These are phyloP conservation scores for Lactarius pseudohatsudake DNA, from an alignment of 768 basidiomycete genomes.

Conservation along the genomic window DNA sequence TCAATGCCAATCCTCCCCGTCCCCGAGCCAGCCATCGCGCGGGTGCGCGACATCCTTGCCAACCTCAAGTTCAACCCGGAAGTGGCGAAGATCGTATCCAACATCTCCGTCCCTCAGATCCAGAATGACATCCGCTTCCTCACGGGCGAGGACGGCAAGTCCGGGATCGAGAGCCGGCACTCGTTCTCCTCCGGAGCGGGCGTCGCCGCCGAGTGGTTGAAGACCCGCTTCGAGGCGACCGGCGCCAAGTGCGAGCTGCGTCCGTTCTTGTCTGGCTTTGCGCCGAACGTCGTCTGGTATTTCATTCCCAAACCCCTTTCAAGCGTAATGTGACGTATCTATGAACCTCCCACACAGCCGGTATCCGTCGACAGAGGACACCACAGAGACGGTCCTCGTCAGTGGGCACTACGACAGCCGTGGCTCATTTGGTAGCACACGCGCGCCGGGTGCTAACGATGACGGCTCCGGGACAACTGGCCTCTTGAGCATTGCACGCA, in stretches of 20 bases:
- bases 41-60: conserved; percentile 56
- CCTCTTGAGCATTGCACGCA: conserved; percentile 76
- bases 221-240: conserved; percentile 64
- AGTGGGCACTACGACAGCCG: conserved; percentile 91
- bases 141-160: conserved; percentile 77
- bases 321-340: background rate
- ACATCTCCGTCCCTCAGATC: conserved; percentile 66
- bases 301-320: background rate
- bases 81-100: conserved; percentile 65
- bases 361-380: conserved; percentile 54
- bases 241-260: conserved; percentile 73
- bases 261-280: conserved; percentile 67
- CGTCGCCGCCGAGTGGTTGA: conserved; percentile 73
- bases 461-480: conserved; percentile 66
- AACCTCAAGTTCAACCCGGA: conserved; percentile 66
- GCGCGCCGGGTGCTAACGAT: conserved; percentile 67
- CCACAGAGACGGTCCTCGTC: conserved; percentile 66
- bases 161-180: conserved; percentile 76
- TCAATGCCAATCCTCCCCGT: conserved; percentile 53
- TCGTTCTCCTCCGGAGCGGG: conserved; percentile 70
- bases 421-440: conserved; percentile 77
- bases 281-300: conserved; percentile 88
- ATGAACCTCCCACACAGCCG: conserved; percentile 42
- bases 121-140: conserved; percentile 73
- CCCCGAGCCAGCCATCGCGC: conserved; percentile 50